Conservation (phyloP, 768 basidiomycete genomes). For the Cystofilobasidium ferigula region DNA sequence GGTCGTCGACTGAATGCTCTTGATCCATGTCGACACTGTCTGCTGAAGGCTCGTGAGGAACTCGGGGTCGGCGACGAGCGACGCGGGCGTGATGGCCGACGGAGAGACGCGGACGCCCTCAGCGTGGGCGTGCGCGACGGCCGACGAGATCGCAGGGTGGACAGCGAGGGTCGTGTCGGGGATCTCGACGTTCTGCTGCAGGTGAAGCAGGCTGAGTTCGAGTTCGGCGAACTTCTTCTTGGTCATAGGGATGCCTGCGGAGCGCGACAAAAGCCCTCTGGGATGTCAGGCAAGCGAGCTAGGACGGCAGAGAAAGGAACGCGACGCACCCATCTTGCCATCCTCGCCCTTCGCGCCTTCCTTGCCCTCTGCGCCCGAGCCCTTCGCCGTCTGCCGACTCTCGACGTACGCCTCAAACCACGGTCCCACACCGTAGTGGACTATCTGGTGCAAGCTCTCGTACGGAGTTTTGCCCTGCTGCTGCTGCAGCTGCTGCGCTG, state of each 20-base stretch:
- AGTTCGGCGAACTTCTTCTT: constrained; percentile 99
- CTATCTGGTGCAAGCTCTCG: constrained; percentile 86
- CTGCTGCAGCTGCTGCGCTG: too few species aligned
- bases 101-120: constrained; percentile 45
- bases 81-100: constrained; percentile 66
- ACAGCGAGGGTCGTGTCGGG: constrained; percentile 89
- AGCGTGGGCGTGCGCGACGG: constrained; percentile 55
- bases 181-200: constrained; percentile 98
- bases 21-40: constrained; percentile 96
- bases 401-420: constrained; percentile 98
- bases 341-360: constrained; percentile 54
- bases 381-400: constrained; percentile 42
- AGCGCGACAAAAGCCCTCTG: too few species aligned
- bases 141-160: constrained; percentile 75
- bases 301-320: neutral
- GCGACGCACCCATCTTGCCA: constrained; percentile 59
- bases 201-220: constrained; percentile 80
- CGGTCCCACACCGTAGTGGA: constrained; percentile 89
- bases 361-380: constrained; percentile 39
- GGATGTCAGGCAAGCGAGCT: too few species aligned
- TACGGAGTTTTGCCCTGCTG: constrained; percentile 49
- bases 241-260: constrained; percentile 84
- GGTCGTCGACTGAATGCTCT: constrained; percentile 90
- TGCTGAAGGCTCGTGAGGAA: constrained; percentile 88
- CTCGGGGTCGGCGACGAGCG: constrained; percentile 66